Conservation (phyloP, 192 early-diverging fungal species). For the Coemansia sp. region DNA sequence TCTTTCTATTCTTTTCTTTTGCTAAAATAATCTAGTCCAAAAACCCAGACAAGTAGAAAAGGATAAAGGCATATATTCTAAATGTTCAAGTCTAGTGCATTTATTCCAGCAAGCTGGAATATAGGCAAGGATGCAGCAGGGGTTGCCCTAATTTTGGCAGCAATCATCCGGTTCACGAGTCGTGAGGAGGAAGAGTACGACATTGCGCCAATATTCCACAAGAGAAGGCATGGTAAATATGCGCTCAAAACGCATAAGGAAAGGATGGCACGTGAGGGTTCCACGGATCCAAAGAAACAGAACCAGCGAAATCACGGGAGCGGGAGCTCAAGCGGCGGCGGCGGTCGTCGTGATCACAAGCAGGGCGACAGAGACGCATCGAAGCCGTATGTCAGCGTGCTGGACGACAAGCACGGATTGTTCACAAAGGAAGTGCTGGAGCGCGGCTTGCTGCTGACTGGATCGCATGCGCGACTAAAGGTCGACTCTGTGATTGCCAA, state of each 20-base stretch:
- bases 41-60: too few species aligned
- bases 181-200: slow-evolving; percentile 7
- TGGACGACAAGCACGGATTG: slow-evolving; percentile 29
- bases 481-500: slow-evolving; percentile 25
- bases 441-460: slow-evolving; percentile 25
- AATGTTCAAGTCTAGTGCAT: slow-evolving; percentile 35
- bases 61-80: neutral
- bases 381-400: slow-evolving; percentile 28
- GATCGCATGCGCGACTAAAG: slow-evolving; percentile 22
- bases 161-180: slow-evolving; percentile 30
- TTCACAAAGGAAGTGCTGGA: slow-evolving; percentile 21
- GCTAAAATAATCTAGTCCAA: too few species aligned
- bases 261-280: too few species aligned
- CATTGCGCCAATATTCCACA: neutral
- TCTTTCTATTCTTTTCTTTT: too few species aligned
- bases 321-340: neutral
- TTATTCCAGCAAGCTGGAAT: slow-evolving; percentile 33
- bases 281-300: neutral
- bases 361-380: slow-evolving; percentile 1
- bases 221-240: neutral
- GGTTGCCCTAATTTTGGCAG: slow-evolving; percentile 22
- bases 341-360: neutral
- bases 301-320: neutral
- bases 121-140: slow-evolving; percentile 21
- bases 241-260: too few species aligned